phyloP scores from a whole-genome alignment of 192 early-diverging fungal genomes.

The Funneliformis geosporum region DNA sequence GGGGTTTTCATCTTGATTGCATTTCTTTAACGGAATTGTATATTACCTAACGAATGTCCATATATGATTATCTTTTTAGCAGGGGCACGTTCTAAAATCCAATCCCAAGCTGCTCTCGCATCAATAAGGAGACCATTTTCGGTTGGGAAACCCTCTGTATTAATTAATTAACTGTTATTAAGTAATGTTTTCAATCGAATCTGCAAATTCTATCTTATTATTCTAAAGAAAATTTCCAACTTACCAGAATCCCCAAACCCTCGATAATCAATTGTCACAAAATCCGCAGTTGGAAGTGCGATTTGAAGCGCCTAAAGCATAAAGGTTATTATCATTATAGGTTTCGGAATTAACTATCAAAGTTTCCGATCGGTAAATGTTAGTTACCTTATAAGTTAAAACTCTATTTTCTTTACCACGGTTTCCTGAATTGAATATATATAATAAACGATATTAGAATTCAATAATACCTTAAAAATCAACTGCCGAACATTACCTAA shows the following conservation, averaged over 20 bases:
- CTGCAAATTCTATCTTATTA: too few relatives aligned
- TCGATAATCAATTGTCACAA: slow-evolving; percentile 43
- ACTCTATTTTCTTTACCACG: slow-evolving; percentile 40
- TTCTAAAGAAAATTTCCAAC: not conserved
- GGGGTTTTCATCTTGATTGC: not conserved
- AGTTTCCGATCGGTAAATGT: not conserved
- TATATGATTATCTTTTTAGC: slow-evolving; percentile 38
- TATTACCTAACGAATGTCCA: slow-evolving; percentile 40
- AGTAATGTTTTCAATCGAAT: too few relatives aligned
- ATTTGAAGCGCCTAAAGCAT: slow-evolving; percentile 26
- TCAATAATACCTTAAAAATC: not conserved
- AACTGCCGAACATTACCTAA: slow-evolving; percentile 27
- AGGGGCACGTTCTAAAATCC: slow-evolving; percentile 36
- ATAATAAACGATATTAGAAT: not conserved
- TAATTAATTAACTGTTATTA: too few relatives aligned
- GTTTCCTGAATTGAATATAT: slow-evolving; percentile 31
- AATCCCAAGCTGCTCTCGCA: slow-evolving; percentile 37
- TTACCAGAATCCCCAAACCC: slow-evolving; percentile 43
- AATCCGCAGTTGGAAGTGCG: slow-evolving; percentile 37
- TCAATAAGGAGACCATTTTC: slow-evolving; percentile 38
- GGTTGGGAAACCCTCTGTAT: slow-evolving; percentile 39
- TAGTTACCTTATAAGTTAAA: slow-evolving; percentile 37
- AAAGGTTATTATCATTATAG: too few relatives aligned
- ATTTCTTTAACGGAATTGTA: not conserved
- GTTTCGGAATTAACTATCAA: not conserved